Evolutionary conservation across 768 basidiomycete genomes (phyloP).

Genomic region (Psilocybe tampanensis): DNA sequence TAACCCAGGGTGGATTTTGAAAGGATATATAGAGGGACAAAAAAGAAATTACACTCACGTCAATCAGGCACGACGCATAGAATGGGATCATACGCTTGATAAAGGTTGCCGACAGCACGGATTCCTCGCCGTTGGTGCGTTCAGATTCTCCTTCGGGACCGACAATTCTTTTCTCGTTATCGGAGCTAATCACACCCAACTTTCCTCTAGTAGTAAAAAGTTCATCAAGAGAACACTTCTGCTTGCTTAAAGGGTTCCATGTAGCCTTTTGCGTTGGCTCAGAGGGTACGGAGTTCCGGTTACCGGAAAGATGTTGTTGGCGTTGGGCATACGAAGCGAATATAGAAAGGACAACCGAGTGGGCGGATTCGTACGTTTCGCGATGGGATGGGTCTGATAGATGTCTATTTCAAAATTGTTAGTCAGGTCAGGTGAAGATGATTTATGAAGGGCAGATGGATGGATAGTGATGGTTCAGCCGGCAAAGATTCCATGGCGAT

Average conservation of each 20-base stretch:
- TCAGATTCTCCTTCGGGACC: slow-evolving; percentile 14
- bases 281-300: slow-evolving; percentile 9
- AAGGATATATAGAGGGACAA: background rate
- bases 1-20: slow-evolving; percentile 2
- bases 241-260: background rate
- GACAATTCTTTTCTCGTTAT: slow-evolving; percentile 10
- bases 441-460: no score
- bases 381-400: slow-evolving; percentile 60
- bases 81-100: slow-evolving; percentile 68
- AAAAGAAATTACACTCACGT: slow-evolving; percentile 44
- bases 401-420: slow-evolving; percentile 43
- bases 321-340: slow-evolving; percentile 63
- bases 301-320: slow-evolving; percentile 20
- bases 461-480: no score
- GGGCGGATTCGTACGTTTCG: slow-evolving; percentile 85
- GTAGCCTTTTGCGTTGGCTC: background rate
- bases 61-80: slow-evolving; percentile 71
- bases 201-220: slow-evolving; percentile 5
- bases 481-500: no score
- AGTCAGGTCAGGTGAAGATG: slow-evolving; percentile 1
- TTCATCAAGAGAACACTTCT: slow-evolving; percentile 4
- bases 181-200: slow-evolving; percentile 9
- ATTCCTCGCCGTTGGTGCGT: slow-evolving; percentile 8
- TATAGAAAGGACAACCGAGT: slow-evolving; percentile 79
- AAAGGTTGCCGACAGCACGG: slow-evolving; percentile 35